A percentile compares a stretch with the other conserved stretches of the same genome.
These are phyloP conservation scores for Candida gigantensis DNA, from an alignment of 1,139 yeast genomes.

Conservation along the genomic window DNA sequence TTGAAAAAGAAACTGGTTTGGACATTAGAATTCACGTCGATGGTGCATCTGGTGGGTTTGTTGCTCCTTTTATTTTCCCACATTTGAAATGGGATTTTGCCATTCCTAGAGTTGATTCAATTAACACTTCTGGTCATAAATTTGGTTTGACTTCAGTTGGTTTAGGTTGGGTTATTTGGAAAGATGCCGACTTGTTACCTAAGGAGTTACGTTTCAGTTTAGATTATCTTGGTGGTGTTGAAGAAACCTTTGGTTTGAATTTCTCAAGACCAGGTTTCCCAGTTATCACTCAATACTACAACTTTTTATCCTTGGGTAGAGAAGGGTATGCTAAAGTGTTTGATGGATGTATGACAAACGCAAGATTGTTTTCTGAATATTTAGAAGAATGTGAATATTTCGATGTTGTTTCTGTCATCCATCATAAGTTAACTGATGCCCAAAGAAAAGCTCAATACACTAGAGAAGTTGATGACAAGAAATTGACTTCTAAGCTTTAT, in stretches of 20 bases:
- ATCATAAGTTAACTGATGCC: conserved; percentile 44
- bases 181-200: conserved; percentile 63
- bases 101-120: conserved; percentile 72
- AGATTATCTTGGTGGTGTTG: conserved; percentile 86
- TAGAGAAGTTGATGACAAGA: conserved; percentile 11
- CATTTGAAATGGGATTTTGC: conserved; percentile 81
- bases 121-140: conserved; percentile 94
- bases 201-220: conserved; percentile 49
- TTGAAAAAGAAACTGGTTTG: conserved; percentile 66
- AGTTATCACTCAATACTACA: conserved; percentile 83
- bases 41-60: conserved; percentile 90
- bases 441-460: conserved; percentile 24
- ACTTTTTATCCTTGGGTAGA: conserved; percentile 67
- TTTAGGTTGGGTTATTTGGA: conserved; percentile 91
- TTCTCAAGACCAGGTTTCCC: conserved; percentile 94
- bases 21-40: conserved; percentile 86
- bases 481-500: conserved; percentile 6
- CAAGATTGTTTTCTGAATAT: conserved; percentile 65
- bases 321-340: conserved; percentile 70
- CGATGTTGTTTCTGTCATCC: conserved; percentile 77
- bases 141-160: conserved; percentile 91
- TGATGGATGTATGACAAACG: conserved; percentile 63
- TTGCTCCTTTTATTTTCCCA: conserved; percentile 82
- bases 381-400: conserved; percentile 68
- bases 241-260: conserved; percentile 82